A percentile compares a stretch with the other conserved stretches of the same genome.
Conservation (phyloP, 148 eudicot species). For the Chenopodium quinoa region DNA sequence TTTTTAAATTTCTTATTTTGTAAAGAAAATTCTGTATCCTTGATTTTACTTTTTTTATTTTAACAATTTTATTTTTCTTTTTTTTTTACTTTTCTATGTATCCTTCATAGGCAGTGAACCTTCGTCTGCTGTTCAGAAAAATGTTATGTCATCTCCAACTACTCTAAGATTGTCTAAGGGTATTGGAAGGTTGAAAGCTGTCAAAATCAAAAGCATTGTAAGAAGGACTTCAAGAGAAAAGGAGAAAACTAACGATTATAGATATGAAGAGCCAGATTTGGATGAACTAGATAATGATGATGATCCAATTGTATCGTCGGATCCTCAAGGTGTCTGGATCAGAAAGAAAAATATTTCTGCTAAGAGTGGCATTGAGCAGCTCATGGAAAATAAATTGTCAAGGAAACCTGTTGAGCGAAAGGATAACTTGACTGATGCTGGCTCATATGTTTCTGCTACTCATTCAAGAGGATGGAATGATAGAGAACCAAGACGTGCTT, state of each 20-base stretch:
- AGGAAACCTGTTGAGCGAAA: conserved; percentile 19
- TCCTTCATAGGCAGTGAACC: conserved; percentile 21
- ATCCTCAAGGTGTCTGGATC: conserved; percentile 27
- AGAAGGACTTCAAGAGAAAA: conserved; percentile 36
- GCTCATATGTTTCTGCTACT: conserved; percentile 33
- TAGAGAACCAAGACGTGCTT: conserved; percentile 29
- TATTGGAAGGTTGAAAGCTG: conserved; percentile 65
- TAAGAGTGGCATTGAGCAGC: conserved; percentile 36
- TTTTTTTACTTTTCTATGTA: background rate
- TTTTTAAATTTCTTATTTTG: too few relatives aligned
- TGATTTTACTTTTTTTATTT: background rate
- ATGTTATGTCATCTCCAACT: conserved; percentile 17
- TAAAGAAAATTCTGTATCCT: background rate
- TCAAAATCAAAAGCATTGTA: conserved; percentile 51
- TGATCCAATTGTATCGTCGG: conserved; percentile 22
- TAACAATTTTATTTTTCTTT: too few relatives aligned
- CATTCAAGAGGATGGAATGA: conserved; percentile 60
- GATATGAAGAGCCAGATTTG: conserved; percentile 30
- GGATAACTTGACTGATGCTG: conserved; percentile 14
- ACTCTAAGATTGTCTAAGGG: conserved; percentile 29
- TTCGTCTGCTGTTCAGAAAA: conserved; percentile 17
- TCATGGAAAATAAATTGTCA: conserved; percentile 14
- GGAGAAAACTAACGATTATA: conserved; percentile 22
- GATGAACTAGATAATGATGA: conserved; percentile 31
- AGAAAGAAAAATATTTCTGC: conserved; percentile 30